Evolutionary conservation across 1,284 basidiomycete genomes (phyloP), one percentile per base, ranked within the genome.

Genomic region (Mrakiaceae sp.): DNA sequence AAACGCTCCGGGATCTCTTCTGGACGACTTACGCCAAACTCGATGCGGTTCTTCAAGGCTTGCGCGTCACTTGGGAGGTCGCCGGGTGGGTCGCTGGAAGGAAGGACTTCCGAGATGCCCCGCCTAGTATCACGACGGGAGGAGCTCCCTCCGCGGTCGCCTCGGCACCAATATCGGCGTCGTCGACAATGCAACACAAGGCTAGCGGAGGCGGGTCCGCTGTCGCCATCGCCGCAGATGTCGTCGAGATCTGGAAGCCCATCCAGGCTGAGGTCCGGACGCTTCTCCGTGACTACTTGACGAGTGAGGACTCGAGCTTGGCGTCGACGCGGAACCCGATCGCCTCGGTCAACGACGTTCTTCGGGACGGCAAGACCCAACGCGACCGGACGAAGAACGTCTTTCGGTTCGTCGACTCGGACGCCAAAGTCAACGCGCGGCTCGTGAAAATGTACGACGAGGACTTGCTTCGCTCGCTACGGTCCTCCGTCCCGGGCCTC

Each of bases 1-100:
- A 94, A 70, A 84, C 88, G n/a, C 75, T 98, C 62, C 82, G 81
- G 67, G 96, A 98, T 76, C 80, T 99, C 49, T 98, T 98, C 76
- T 98, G 95, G 94, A 98, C 96, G 4, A 75, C 97, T 14, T 99
- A 92, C 74, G 96, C 93, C 5, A 99, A 99, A 76, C 76, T 99
- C 62, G 87, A 94, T 71, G 96, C 96, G 27, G 88, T 98, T n/a
- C 82, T 90, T 48, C 94, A 98, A 75, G 90, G 93, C 8, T 81
- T 98, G 69, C 81, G 94, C 58, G 88, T 97, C 2, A 83, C 96
- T 1, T 93, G 88, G 72, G 96, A 98, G 74, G 89, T 98, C 1
- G 82, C 89, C 0, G 87, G 85, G 71, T 83, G 90, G 67, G 90
- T 96, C 67, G 87, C 88, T 70, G 87, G 12, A 27, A 27, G 27